phyloP scores from a whole-genome alignment of 257 asterid species.

The Ajuga chamaepitys region DNA sequence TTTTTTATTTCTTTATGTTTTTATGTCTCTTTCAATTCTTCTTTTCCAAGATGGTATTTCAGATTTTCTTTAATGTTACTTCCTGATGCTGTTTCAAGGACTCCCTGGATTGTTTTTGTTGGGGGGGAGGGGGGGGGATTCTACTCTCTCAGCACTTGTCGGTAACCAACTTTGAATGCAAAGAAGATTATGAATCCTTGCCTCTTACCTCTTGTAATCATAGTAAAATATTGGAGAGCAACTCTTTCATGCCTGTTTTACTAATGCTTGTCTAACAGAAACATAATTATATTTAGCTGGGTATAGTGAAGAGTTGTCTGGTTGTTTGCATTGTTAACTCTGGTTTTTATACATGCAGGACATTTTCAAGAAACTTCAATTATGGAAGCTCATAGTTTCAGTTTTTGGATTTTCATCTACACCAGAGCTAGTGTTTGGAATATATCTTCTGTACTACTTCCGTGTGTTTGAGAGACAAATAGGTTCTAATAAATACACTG shows the following conservation, averaged over 20 bases:
- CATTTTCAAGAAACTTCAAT: slow-evolving; percentile 73
- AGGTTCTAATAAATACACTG: slow-evolving; percentile 91
- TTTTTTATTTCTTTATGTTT: too few relatives aligned
- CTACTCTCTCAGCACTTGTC: neutral
- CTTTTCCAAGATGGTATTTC: too few relatives aligned
- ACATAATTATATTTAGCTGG: neutral
- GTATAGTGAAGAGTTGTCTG: neutral
- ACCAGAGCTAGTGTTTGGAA: slow-evolving; percentile 88
- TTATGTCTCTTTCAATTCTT: too few relatives aligned
- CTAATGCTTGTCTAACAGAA: neutral
- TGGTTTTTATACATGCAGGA: slow-evolving; percentile 54
- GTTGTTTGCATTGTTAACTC: slow-evolving; percentile 5
- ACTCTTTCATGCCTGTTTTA: neutral
- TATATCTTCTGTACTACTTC: slow-evolving; percentile 86
- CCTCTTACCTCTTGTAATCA: neutral
- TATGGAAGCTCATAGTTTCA: slow-evolving; percentile 91
- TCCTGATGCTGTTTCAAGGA: neutral
- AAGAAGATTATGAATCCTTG: neutral
- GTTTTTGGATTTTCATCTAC: slow-evolving; percentile 88
- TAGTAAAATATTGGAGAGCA: neutral
- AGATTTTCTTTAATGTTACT: too few relatives aligned
- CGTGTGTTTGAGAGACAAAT: slow-evolving; percentile 99
- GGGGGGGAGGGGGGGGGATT: too few relatives aligned
- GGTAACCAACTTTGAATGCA: neutral
- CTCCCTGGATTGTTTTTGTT: neutral